Conservation (phyloP, 257 asterid genomes). For the Oldenlandia corymbosa region DNA sequence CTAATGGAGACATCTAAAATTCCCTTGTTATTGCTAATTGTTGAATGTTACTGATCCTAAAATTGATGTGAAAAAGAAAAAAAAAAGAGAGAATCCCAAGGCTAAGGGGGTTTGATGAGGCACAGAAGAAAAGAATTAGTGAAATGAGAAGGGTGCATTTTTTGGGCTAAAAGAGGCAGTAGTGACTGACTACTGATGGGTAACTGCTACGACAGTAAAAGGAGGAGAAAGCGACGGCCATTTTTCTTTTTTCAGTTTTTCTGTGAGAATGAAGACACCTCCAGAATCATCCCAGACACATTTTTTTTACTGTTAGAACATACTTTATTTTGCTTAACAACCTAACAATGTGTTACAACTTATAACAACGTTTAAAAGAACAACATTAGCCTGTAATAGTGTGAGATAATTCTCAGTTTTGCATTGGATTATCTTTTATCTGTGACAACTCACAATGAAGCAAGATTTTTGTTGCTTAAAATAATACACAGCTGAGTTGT, state of each 20-base stretch:
- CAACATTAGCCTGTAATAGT: too few species aligned
- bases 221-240: conserved; percentile 28
- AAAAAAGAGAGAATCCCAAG: conserved; percentile 3
- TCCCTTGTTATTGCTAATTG: neutral
- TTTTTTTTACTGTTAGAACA: conserved; percentile 17
- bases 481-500: conserved; percentile 5
- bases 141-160: conserved; percentile 33
- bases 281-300: conserved; percentile 40
- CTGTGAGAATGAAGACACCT: conserved; percentile 13
- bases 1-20: conserved; percentile 4
- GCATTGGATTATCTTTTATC: neutral
- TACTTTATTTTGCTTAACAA: neutral
- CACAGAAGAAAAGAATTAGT: conserved; percentile 15
- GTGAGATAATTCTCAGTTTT: neutral
- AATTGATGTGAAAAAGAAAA: too few species aligned
- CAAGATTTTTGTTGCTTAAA: neutral
- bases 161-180: conserved; percentile 19
- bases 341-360: too few species aligned
- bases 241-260: too few species aligned
- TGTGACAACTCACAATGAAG: neutral
- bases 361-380: neutral
- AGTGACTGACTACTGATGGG: conserved; percentile 36
- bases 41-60: neutral
- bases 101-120: conserved; percentile 21
- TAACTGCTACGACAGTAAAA: conserved; percentile 40